Conservation (phyloP, 2,329 filamentous ascomycete species). For the Cadophora sp. region DNA sequence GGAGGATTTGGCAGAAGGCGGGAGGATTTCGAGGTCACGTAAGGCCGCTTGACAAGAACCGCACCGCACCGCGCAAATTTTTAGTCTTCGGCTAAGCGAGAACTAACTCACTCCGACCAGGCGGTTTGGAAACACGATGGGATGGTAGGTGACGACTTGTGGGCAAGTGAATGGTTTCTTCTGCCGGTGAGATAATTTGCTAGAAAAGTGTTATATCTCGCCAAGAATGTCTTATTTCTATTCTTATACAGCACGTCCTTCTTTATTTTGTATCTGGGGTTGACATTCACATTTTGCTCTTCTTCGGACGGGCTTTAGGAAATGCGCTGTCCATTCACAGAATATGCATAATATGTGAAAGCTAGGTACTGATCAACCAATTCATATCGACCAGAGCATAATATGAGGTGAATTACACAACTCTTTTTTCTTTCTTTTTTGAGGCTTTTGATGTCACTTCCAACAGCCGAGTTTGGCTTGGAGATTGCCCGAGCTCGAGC, state of each 20-base stretch:
- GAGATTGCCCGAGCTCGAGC: not conserved
- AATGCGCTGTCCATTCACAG: too few species aligned
- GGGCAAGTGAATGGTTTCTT: not conserved
- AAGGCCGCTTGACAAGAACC: not conserved
- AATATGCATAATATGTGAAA: too few species aligned
- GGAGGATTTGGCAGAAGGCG: not conserved
- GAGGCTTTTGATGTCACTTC: not conserved
- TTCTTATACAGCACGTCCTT: not conserved
- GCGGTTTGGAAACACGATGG: not conserved
- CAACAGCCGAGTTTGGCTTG: not conserved
- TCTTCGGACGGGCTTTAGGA: not conserved
- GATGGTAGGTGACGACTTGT: slow-evolving; percentile 2
- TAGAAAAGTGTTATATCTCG: not conserved
- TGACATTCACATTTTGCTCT: not conserved
- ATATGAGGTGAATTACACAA: not conserved
- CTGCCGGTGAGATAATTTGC: not conserved
- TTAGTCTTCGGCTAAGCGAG: slow-evolving; percentile 4
- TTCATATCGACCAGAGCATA: too few species aligned
- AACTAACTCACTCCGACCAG: slow-evolving; percentile 7
- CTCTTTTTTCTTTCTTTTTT: not conserved
- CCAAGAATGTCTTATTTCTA: not conserved
- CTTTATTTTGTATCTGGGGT: not conserved
- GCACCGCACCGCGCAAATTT: not conserved
- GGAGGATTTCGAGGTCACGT: not conserved
- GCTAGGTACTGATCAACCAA: too few species aligned